Percentiles rank a stretch among this genome's conserved stretches.
These are phyloP conservation scores for Sporisorium graminicola DNA, from an alignment of 1,284 basidiomycete species.

Conservation along the genomic window DNA sequence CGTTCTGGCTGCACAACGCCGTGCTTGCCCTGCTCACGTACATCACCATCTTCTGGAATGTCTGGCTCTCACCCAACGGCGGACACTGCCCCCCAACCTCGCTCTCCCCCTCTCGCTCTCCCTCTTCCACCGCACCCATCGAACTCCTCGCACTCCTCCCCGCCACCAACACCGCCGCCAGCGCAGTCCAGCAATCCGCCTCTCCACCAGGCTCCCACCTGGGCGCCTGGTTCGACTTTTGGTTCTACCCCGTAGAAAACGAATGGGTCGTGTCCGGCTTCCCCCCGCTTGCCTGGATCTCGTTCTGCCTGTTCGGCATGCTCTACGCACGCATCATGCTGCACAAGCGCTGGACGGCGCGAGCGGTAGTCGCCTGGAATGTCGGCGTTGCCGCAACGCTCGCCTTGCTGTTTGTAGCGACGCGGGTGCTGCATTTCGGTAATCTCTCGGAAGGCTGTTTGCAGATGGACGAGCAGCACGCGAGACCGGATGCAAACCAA, in stretches of 20 bases:
- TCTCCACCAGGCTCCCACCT: slow-evolving; percentile 8
- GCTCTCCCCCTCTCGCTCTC: neutral
- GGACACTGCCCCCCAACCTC: slow-evolving; percentile 31
- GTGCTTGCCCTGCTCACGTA: slow-evolving; percentile 29
- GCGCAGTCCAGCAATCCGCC: neutral
- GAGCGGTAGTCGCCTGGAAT: slow-evolving; percentile 22
- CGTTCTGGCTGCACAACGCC: slow-evolving; percentile 47
- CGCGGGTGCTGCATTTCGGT: slow-evolving; percentile 52
- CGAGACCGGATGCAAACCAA: slow-evolving; percentile 28
- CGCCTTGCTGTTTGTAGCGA: slow-evolving; percentile 45
- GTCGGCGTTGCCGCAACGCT: slow-evolving; percentile 26
- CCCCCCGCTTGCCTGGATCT: slow-evolving; percentile 59
- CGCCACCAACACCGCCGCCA: too few relatives aligned
- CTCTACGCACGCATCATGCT: slow-evolving; percentile 56
- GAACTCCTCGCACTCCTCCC: slow-evolving; percentile 18
- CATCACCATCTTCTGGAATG: slow-evolving; percentile 48
- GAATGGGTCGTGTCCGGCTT: slow-evolving; percentile 49
- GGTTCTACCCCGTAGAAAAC: slow-evolving; percentile 44
- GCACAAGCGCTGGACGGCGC: slow-evolving; percentile 16
- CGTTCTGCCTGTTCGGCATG: slow-evolving; percentile 56
- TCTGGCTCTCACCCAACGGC: slow-evolving; percentile 44
- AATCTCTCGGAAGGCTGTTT: slow-evolving; percentile 57
- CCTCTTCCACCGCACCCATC: slow-evolving; percentile 2
- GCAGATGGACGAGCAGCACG: slow-evolving; percentile 29
- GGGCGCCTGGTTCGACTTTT: slow-evolving; percentile 50